Percentiles rank a stretch among this genome's conserved stretches.
Conservation (phyloP, 257 asterid species). For the Salvia splendens region DNA sequence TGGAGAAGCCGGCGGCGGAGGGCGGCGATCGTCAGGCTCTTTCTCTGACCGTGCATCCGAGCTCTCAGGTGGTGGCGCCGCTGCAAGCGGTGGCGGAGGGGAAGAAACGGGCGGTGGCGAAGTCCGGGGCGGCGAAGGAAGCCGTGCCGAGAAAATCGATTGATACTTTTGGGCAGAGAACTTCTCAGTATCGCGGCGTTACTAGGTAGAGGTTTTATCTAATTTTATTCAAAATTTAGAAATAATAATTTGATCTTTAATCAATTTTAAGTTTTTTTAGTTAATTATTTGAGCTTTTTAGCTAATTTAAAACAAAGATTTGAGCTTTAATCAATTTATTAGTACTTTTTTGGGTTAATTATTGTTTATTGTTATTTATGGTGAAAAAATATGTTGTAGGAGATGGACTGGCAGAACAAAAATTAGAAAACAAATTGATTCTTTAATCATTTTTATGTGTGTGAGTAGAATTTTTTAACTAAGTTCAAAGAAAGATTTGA, state of each 20-base stretch:
- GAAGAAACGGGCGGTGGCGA: conserved; percentile 49
- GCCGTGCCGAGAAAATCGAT: conserved; percentile 62
- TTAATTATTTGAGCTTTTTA: too few species aligned
- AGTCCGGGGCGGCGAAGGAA: conserved; percentile 39
- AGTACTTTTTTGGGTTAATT: too few species aligned
- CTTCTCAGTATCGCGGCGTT: conserved; percentile 87
- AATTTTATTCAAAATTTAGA: too few species aligned
- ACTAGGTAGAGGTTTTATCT: conserved; percentile 50
- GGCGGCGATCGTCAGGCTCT: conserved; percentile 49
- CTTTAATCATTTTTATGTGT: too few species aligned
- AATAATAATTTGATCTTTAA: too few species aligned
- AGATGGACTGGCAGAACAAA: conserved; percentile 72
- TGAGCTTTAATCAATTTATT: too few species aligned
- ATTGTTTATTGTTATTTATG: background rate
- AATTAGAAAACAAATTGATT: too few species aligned
- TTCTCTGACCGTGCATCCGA: conserved; percentile 48
- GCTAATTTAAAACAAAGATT: too few species aligned
- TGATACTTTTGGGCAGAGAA: conserved; percentile 81
- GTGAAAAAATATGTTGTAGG: conserved; percentile 34
- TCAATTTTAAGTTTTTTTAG: too few species aligned
- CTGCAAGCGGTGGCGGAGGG: conserved; percentile 38
- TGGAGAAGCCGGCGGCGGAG: conserved; percentile 38
- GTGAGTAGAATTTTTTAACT: too few species aligned
- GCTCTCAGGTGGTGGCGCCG: conserved; percentile 35
- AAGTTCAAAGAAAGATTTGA: too few species aligned